phyloP scores from a whole-genome alignment of 495 filamentous ascomycete genomes.

The Xylaria flabelliformis region DNA sequence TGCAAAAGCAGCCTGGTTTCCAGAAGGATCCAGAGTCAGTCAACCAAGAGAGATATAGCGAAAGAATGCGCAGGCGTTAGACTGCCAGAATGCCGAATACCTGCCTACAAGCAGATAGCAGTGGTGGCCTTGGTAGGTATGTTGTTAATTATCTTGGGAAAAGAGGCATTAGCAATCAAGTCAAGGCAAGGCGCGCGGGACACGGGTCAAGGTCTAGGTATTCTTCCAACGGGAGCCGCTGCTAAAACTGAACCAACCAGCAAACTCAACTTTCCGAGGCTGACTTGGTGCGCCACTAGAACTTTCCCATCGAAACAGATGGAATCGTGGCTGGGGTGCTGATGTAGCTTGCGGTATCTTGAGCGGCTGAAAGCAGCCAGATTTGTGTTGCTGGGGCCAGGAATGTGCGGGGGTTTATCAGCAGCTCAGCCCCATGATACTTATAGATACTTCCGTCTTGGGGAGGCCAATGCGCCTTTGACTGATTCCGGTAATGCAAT shows the following conservation, averaged over 20 bases:
- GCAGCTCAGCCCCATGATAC: conserved; percentile 12
- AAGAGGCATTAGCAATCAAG: conserved; percentile 24
- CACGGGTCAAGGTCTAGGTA: conserved; percentile 5
- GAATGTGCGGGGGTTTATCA: not conserved
- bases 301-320: conserved; percentile 43
- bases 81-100: not conserved
- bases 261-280: conserved; percentile 30
- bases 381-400: not conserved
- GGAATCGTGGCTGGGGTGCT: conserved; percentile 40
- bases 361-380: conserved; percentile 25
- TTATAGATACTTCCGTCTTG: not conserved
- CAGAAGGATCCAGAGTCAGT: conserved; percentile 15
- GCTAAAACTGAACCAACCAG: conserved; percentile 4
- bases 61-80: not conserved
- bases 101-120: not conserved
- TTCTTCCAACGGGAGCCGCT: conserved; percentile 16
- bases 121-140: not conserved
- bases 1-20: conserved; percentile 20
- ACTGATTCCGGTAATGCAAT: conserved; percentile 23
- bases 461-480: conserved; percentile 13
- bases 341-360: conserved; percentile 32
- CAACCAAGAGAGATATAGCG: not conserved
- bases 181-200: conserved; percentile 23
- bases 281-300: conserved; percentile 40
- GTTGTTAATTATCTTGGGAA: not conserved